Evolutionary conservation across 2,329 filamentous ascomycete genomes (phyloP), one percentile per base, ranked within the genome.

Genomic region (Aspergillus thermomutatus): DNA sequence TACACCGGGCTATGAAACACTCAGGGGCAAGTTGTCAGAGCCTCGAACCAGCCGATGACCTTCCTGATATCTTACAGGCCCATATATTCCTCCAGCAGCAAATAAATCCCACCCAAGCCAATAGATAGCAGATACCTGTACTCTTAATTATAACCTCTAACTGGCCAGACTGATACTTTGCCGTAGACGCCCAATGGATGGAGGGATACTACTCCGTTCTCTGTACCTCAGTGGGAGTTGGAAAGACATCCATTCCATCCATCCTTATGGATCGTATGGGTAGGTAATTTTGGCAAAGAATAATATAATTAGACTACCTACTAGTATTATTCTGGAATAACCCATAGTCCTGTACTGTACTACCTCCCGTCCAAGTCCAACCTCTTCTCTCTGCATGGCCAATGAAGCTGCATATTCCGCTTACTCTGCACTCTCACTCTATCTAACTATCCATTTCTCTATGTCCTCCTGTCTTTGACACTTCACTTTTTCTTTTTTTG

Each of bases 11-110:
- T 51, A 48, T 62, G 61, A 64, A 60, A 64, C 61, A 64, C 52
- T 61, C 60, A 62, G 61, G 61, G 61, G 58, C 58, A 59, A 62
- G 23, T 51, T 53, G 60, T 60, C 53, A 41, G 59, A 60, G 59
- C 52, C 54, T 60, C 58, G 51, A 61, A 59, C 61, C 57, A 55
- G 50, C 50, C 40, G 21, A 49, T 23, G 45, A 54, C 28, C 43
- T 45, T 49, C 23, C 28, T 47, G 8, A 26, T 49, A 50, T 27
- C 46, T 28, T 28, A 28, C 31, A 17, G 45, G 58, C 46, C 28
- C 47, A 28, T 59, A 17, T 37, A 23, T 27, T 37, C 6, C 31
- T 7, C 31, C 5, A 14, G 6, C 31, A 17, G 31, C 31, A 17
- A 7, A 17, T 7, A 17, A 37, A 37, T 17, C 14, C 14, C 31